phyloP scores from a whole-genome alignment of 116 monocot genomes.

The Cymodocea nodosa region DNA sequence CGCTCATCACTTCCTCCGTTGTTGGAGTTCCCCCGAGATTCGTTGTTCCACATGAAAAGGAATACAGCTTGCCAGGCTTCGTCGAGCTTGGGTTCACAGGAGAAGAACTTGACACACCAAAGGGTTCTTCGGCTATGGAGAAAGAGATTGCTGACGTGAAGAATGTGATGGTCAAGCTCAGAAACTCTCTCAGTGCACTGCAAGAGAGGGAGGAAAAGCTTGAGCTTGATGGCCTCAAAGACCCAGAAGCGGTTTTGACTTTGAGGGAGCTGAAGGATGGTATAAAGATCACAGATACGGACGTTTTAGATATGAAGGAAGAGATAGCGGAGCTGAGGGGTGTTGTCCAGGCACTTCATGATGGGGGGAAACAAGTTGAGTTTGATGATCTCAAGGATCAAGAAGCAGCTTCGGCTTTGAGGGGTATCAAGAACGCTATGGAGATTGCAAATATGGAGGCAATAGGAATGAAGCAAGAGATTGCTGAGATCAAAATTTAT shows the following conservation, averaged over 20 bases:
- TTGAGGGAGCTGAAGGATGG: too few species aligned
- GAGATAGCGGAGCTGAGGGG: not conserved
- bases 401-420: not conserved
- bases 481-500: conserved; percentile 31
- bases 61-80: not conserved
- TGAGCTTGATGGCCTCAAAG: too few species aligned
- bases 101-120: not conserved
- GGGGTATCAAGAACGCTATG: not conserved
- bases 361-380: not conserved
- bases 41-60: not conserved
- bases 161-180: too few species aligned
- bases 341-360: not conserved
- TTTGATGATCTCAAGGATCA: not conserved
- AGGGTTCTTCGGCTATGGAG: too few species aligned
- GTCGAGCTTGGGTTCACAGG: not conserved
- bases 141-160: too few species aligned
- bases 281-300: too few species aligned
- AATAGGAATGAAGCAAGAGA: conserved; percentile 34
- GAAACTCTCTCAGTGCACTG: too few species aligned
- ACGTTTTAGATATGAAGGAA: not conserved
- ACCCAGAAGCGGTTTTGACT: too few species aligned
- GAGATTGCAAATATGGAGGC: conserved; percentile 3
- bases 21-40: not conserved
- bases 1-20: not conserved
- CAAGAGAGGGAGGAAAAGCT: too few species aligned